Base-by-base conservation (phyloP, 352 stramenopile species). In the Pythium coloratum region DNA sequence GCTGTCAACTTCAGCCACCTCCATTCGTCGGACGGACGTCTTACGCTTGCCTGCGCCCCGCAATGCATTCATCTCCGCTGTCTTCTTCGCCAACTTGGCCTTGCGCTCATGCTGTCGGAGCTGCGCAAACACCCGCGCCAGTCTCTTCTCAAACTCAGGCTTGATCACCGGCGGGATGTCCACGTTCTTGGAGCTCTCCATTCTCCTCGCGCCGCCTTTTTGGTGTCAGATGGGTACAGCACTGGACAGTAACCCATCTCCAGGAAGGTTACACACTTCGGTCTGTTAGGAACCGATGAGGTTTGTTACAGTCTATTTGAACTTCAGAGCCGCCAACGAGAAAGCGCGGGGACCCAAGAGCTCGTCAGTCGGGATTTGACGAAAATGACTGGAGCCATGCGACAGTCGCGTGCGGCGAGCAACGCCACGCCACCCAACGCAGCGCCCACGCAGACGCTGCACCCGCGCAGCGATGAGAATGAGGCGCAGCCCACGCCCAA, bases 31-130 rank as follows among this genome's bases (percentile, higher is more conserved):
- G 42, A 49, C 18, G 42, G 18, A 26, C 16, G 14, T 26, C 18
- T 49, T 18, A 6, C 18, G 42, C 42, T 49, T 49, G 42, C 18
- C 38, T 44, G 38, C 18, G 18, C 18, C 42, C 4, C 42, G 42
- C 42, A 73, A 24, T 9, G 57, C 14, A 26, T 47, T 63, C 28
- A 75, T 24, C 54, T 75, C 69, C 9, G 64, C 63, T 2, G 40
- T 34, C 34, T 68, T 67, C 32, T 61, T 76, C 38, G 70, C 64
- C 7, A 80, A 69, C 26, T 64, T 76, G 16, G 79, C 46, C 75
- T 88, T 89, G 40, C 77, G 72, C 28, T 88, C 79, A 55, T 88
- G 77, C 66, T 89, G 81, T 7, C 81, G 76, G 14, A 88, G 64
- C 40, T 82, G 79, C 60, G 70, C 78, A 47, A 91, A 89, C 16